A percentile compares a stretch with the other conserved stretches of the same genome.
Evolutionary conservation across 371 early-diverging fungal genomes (phyloP).

Genomic region (Paraphysoderma sedebokerense): DNA sequence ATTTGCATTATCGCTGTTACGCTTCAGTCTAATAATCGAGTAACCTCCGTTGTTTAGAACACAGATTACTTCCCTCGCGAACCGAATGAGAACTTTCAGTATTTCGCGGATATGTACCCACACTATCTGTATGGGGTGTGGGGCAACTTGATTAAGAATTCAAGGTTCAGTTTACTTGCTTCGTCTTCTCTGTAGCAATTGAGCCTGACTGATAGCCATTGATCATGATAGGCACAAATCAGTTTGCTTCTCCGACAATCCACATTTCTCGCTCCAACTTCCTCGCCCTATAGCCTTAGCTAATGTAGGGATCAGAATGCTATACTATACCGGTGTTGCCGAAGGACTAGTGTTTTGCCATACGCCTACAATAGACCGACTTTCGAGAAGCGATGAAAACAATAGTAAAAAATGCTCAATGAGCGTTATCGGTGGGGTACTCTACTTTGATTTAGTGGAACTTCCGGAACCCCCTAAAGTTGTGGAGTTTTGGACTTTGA

Average conservation of each 20-base stretch:
- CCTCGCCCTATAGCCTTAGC: constrained; percentile 27
- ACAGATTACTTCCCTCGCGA: constrained; percentile 19
- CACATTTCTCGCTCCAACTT: constrained; percentile 15
- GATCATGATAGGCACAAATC: constrained; percentile 21
- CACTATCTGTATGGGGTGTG: constrained; percentile 17
- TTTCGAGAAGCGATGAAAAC: no score
- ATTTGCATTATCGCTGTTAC: background rate
- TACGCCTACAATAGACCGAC: no score
- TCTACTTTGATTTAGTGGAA: constrained; percentile 21
- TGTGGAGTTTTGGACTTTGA: constrained; percentile 18
- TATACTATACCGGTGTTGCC: no score
- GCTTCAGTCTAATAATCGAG: background rate
- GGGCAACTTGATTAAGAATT: constrained; percentile 29
- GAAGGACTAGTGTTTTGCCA: no score
- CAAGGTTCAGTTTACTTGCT: background rate
- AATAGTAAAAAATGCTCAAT: no score
- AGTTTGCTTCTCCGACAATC: constrained; percentile 17
- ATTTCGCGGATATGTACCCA: constrained; percentile 1
- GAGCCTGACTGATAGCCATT: constrained; percentile 1
- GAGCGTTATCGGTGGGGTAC: constrained; percentile 18
- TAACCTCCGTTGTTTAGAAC: constrained; percentile 6
- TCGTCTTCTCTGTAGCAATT: background rate
- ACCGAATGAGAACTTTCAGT: constrained; percentile 26
- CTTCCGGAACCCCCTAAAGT: constrained; percentile 25
- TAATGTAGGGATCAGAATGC: no score